phyloP scores from a whole-genome alignment of 371 early-diverging fungal species.

The Syncephalastrum contaminatum region DNA sequence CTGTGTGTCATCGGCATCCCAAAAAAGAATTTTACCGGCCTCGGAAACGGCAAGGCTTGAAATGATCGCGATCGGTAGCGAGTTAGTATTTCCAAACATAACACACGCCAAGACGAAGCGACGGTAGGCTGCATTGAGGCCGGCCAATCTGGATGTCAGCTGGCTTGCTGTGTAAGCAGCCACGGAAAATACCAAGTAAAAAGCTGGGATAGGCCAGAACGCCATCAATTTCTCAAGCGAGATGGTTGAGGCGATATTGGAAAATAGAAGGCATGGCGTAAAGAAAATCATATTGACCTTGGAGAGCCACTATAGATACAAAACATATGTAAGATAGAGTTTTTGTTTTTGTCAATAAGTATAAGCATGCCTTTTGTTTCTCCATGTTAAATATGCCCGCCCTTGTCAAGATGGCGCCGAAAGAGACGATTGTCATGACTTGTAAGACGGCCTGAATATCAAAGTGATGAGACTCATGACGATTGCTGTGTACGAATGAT shows the following conservation, averaged over 20 bases:
- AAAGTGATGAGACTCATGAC: no score
- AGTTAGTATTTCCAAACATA: conserved; percentile 74
- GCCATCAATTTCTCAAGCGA: conserved; percentile 58
- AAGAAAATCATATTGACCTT: conserved; percentile 70
- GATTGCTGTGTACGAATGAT: not conserved
- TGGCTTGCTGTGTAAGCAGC: conserved; percentile 29
- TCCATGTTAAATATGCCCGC: conserved; percentile 48
- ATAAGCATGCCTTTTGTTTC: conserved; percentile 61
- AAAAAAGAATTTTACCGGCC: conserved; percentile 57
- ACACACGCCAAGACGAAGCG: conserved; percentile 66
- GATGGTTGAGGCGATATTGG: conserved; percentile 68
- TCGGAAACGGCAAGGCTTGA: conserved; percentile 69
- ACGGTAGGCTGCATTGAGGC: conserved; percentile 50
- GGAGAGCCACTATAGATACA: conserved; percentile 57
- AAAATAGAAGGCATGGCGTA: conserved; percentile 76
- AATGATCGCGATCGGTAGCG: conserved; percentile 69
- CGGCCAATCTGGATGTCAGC: conserved; percentile 44
- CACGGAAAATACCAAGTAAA: conserved; percentile 53
- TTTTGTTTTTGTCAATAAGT: not conserved
- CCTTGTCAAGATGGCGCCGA: conserved; percentile 49
- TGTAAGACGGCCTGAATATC: conserved; percentile 53
- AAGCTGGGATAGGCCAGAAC: conserved; percentile 73
- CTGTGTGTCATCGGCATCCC: conserved; percentile 59
- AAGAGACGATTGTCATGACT: conserved; percentile 56
- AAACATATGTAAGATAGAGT: conserved; percentile 1